Percentiles rank a stretch among this genome's conserved stretches.
phyloP scores from a whole-genome alignment of 2,329 filamentous ascomycete genomes.

The Ceratocystis ficicola region DNA sequence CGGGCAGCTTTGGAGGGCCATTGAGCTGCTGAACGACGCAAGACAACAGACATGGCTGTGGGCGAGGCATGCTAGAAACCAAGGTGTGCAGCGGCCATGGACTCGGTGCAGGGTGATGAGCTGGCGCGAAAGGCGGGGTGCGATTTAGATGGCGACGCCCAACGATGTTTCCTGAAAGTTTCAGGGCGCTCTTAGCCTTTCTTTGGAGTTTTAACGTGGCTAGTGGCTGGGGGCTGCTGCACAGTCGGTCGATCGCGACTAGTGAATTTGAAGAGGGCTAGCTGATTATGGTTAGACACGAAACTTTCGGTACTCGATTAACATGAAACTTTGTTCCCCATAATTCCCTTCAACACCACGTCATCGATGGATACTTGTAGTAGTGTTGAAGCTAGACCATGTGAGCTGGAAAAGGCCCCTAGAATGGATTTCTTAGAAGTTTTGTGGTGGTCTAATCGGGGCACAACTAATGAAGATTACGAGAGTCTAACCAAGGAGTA shows the following conservation, averaged over 20 bases:
- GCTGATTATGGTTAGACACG: too few species aligned
- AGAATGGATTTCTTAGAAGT: background rate
- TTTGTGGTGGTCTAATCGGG: background rate
- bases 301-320: too few species aligned
- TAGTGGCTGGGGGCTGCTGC: too few species aligned
- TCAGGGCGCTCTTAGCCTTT: background rate
- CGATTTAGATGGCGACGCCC: background rate
- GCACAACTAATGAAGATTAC: too few species aligned
- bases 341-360: background rate
- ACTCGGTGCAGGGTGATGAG: conserved; percentile 18
- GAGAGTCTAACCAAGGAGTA: too few species aligned
- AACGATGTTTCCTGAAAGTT: background rate
- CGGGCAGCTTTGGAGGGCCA: conserved; percentile 16
- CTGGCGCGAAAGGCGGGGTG: conserved; percentile 12
- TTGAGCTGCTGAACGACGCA: conserved; percentile 18
- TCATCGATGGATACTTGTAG: background rate
- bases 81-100: conserved; percentile 18
- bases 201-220: too few species aligned
- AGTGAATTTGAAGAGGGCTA: too few species aligned
- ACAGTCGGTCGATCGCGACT: too few species aligned
- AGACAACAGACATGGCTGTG: conserved; percentile 18
- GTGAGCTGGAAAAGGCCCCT: background rate
- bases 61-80: conserved; percentile 15
- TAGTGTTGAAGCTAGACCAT: background rate
- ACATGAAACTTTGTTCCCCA: too few species aligned